These are phyloP conservation scores for Mrakia hoshinonis DNA, from an alignment of 768 basidiomycete species.

Conservation along the genomic window DNA sequence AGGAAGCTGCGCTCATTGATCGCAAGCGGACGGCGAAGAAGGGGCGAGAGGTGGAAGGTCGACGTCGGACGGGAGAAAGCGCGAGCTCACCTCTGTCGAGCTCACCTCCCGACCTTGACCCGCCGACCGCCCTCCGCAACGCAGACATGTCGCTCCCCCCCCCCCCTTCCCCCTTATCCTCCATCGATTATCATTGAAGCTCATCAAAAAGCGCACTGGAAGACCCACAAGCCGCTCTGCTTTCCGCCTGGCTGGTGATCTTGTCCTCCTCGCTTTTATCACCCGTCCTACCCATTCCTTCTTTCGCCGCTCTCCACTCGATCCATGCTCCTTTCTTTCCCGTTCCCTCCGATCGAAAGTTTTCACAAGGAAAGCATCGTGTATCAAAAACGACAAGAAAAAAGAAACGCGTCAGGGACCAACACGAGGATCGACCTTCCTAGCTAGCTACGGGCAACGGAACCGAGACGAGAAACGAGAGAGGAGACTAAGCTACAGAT, in stretches of 20 bases:
- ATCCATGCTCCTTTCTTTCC: too few species aligned
- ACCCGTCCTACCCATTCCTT: too few species aligned
- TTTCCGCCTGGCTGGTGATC: too few species aligned
- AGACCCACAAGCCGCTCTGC: too few species aligned
- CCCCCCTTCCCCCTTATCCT: background rate
- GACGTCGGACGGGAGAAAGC: background rate
- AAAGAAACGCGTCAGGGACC: background rate
- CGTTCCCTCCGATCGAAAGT: background rate
- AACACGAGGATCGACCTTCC: slow-evolving; percentile 6
- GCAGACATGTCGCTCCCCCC: background rate
- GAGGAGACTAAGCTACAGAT: background rate
- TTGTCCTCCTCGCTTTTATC: too few species aligned
- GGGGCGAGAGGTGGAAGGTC: background rate
- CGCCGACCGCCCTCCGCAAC: background rate
- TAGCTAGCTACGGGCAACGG: background rate
- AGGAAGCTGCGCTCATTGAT: background rate
- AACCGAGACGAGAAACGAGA: background rate
- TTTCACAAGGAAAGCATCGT: background rate
- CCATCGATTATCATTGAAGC: too few species aligned
- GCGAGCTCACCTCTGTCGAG: background rate
- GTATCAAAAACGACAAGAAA: background rate
- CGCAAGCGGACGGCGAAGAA: background rate
- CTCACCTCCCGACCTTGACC: background rate
- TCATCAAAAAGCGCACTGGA: too few species aligned
- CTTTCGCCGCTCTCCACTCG: too few species aligned